These are phyloP conservation scores for Talaromyces stipitatus DNA, from an alignment of 495 filamentous ascomycete species.

Conservation along the genomic window DNA sequence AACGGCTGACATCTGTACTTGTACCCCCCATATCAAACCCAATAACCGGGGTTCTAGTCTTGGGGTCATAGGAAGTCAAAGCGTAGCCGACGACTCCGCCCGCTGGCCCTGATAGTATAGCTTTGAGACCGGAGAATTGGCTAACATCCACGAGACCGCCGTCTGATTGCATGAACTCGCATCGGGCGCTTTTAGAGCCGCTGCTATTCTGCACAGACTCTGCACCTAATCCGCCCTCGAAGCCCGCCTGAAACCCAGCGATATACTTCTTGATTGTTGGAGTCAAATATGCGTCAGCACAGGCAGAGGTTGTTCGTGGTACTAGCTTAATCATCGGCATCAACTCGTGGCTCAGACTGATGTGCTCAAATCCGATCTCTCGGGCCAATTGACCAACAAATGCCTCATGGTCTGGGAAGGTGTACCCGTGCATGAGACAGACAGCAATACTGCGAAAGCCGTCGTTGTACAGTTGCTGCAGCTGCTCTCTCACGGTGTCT, in stretches of 20 bases:
- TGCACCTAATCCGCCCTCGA: slow-evolving; percentile 31
- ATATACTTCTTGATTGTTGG: slow-evolving; percentile 85
- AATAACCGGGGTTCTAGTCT: slow-evolving; percentile 74
- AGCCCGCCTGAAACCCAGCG: slow-evolving; percentile 60
- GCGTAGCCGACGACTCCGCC: slow-evolving; percentile 74
- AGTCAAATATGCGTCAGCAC: slow-evolving; percentile 81
- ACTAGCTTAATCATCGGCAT: slow-evolving; percentile 70
- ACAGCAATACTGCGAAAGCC: slow-evolving; percentile 29
- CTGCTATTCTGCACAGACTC: slow-evolving; percentile 39
- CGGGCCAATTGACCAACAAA: slow-evolving; percentile 29
- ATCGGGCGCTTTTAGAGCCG: slow-evolving; percentile 50
- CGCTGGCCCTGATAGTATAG: slow-evolving; percentile 43
- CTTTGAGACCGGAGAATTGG: slow-evolving; percentile 35
- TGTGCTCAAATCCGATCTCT: slow-evolving; percentile 25
- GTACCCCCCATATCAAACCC: slow-evolving; percentile 88
- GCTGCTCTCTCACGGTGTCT: slow-evolving; percentile 18
- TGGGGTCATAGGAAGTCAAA: slow-evolving; percentile 70
- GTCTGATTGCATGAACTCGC: slow-evolving; percentile 36
- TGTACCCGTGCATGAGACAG: slow-evolving; percentile 30
- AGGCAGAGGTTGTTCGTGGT: slow-evolving; percentile 74
- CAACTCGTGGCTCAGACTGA: slow-evolving; percentile 41
- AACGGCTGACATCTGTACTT: slow-evolving; percentile 77
- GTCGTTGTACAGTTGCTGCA: slow-evolving; percentile 24
- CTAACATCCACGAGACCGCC: slow-evolving; percentile 32
- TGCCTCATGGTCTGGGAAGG: slow-evolving; percentile 35